Percentiles rank a stretch among this genome's conserved stretches.
These are phyloP conservation scores for Phytophthora nicotianae DNA, from an alignment of 352 stramenopile species.

Conservation along the genomic window DNA sequence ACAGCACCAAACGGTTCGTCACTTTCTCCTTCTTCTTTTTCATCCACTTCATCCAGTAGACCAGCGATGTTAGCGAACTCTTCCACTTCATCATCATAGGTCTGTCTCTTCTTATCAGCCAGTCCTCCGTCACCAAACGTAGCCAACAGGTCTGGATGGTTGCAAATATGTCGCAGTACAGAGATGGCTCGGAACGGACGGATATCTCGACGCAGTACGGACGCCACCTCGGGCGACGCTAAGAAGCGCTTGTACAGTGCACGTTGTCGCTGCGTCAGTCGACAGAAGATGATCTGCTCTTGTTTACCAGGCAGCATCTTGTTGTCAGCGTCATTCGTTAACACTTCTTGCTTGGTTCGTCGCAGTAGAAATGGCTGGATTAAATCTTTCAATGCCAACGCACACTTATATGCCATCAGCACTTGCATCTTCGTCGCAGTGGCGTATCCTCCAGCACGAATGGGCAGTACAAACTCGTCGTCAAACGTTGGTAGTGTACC, in stretches of 20 bases:
- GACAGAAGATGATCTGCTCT: constrained; percentile 98
- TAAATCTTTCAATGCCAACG: constrained; percentile 58
- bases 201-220: constrained; percentile 83
- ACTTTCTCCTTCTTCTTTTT: constrained; percentile 28
- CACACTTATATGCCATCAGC: constrained; percentile 62
- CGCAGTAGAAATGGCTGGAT: constrained; percentile 97
- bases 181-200: constrained; percentile 93
- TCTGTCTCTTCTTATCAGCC: constrained; percentile 34
- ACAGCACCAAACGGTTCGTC: constrained; percentile 45
- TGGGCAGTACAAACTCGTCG: constrained; percentile 97
- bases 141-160: constrained; percentile 95
- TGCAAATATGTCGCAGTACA: constrained; percentile 98
- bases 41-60: constrained; percentile 20
- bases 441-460: constrained; percentile 93
- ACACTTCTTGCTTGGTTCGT: constrained; percentile 94
- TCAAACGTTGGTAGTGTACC: constrained; percentile 97
- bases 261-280: constrained; percentile 89
- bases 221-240: constrained; percentile 91
- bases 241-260: constrained; percentile 93
- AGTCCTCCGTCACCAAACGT: constrained; percentile 54
- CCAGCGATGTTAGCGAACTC: constrained; percentile 15
- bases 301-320: constrained; percentile 95
- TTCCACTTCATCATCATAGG: constrained; percentile 36
- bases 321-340: constrained; percentile 49
- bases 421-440: constrained; percentile 95